phyloP scores from a whole-genome alignment of 345 rosid genomes.

The Hypericum androsaemum region DNA sequence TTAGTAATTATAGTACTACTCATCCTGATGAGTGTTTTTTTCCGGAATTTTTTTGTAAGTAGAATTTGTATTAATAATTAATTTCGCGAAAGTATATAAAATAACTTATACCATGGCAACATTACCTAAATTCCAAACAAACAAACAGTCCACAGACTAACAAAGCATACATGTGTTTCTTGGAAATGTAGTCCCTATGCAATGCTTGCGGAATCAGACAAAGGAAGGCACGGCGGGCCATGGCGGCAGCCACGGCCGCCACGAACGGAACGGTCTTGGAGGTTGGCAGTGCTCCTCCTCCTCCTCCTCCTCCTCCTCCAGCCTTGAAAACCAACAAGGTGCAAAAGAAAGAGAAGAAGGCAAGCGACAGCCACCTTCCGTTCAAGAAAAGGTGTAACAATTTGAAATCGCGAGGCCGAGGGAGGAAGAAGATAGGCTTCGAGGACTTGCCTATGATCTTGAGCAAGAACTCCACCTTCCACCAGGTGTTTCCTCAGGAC shows the following conservation, averaged over 20 bases:
- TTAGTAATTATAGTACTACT: no score
- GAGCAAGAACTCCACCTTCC: conserved; percentile 62
- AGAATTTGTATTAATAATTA: no score
- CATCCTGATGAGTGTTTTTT: no score
- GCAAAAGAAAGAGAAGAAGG: conserved; percentile 30
- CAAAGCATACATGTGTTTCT: no score
- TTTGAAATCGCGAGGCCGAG: conserved; percentile 13
- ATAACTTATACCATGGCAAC: no score
- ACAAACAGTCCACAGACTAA: no score
- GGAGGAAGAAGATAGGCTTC: conserved; percentile 45
- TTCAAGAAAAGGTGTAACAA: conserved; percentile 33
- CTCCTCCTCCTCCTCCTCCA: neutral
- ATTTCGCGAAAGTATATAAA: no score
- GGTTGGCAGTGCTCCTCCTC: conserved; percentile 5
- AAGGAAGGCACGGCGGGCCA: conserved; percentile 74
- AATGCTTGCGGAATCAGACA: conserved; percentile 93
- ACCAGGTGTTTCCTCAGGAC: conserved; percentile 75
- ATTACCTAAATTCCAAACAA: no score
- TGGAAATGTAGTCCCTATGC: conserved; percentile 59
- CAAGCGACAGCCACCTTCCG: conserved; percentile 19
- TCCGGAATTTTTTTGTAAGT: no score
- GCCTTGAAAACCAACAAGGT: conserved; percentile 17
- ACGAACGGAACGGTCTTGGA: conserved; percentile 12
- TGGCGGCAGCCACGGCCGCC: conserved; percentile 48
- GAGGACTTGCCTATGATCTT: conserved; percentile 62